phyloP scores from a whole-genome alignment of 805 yeast species.

The Starmerella floricola region DNA sequence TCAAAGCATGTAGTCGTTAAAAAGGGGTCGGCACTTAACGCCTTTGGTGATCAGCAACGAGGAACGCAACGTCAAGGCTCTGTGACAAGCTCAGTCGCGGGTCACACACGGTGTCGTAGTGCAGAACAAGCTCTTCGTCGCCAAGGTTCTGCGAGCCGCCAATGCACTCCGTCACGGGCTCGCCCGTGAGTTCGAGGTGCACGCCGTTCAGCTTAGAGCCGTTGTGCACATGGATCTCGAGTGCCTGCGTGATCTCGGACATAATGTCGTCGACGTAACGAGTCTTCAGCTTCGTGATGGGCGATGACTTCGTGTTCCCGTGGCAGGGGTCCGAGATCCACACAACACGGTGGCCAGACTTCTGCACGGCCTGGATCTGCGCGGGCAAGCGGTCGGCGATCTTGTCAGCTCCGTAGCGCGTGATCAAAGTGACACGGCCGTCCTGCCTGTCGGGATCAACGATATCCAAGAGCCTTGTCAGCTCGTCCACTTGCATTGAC shows the following conservation, averaged over 20 bases:
- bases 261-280: slow-evolving; percentile 35
- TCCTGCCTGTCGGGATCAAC: slow-evolving; percentile 31
- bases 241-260: slow-evolving; percentile 30
- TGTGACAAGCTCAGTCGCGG: slow-evolving; percentile 33
- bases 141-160: slow-evolving; percentile 32
- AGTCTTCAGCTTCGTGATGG: slow-evolving; percentile 32
- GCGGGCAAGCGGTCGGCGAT: slow-evolving; percentile 30
- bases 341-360: slow-evolving; percentile 32
- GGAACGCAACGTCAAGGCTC: slow-evolving; percentile 34
- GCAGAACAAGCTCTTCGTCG: slow-evolving; percentile 31
- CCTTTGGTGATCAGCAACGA: slow-evolving; percentile 30
- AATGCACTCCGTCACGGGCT: slow-evolving; percentile 35
- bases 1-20: no score
- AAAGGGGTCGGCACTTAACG: no score
- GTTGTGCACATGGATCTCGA: slow-evolving; percentile 29
- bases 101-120: slow-evolving; percentile 36
- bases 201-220: slow-evolving; percentile 31
- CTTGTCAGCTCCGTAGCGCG: slow-evolving; percentile 33
- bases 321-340: slow-evolving; percentile 38
- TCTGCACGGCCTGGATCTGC: slow-evolving; percentile 32
- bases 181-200: slow-evolving; percentile 35
- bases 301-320: slow-evolving; percentile 34
- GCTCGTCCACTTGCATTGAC: slow-evolving; percentile 30
- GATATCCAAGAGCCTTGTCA: slow-evolving; percentile 30
- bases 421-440: slow-evolving; percentile 34